These are phyloP conservation scores for Ochetophila trinervis DNA, from an alignment of 306 rosid genomes.

Conservation along the genomic window DNA sequence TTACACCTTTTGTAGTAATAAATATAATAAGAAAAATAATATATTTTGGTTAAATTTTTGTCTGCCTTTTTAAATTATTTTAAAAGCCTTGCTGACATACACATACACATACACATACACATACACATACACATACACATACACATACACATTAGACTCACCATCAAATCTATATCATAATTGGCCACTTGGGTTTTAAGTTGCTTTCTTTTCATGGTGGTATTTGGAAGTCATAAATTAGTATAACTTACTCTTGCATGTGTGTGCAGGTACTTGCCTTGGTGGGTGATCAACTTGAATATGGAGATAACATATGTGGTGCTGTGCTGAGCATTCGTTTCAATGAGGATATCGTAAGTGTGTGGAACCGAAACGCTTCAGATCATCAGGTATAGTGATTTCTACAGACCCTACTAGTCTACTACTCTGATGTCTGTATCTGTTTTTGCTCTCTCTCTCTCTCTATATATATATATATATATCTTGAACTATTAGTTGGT, in stretches of 20 bases:
- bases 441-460: background rate
- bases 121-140: background rate
- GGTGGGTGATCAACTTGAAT: slow-evolving; percentile 89
- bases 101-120: background rate
- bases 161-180: background rate
- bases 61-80: background rate
- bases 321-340: slow-evolving; percentile 88
- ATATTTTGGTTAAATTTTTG: background rate
- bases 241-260: slow-evolving; percentile 13
- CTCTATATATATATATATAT: background rate
- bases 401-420: background rate
- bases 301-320: slow-evolving; percentile 86
- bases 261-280: slow-evolving; percentile 74
- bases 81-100: background rate
- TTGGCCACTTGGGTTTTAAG: background rate
- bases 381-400: slow-evolving; percentile 62
- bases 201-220: slow-evolving; percentile 1
- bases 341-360: slow-evolving; percentile 87
- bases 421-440: background rate
- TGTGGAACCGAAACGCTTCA: slow-evolving; percentile 93
- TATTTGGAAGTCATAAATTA: background rate
- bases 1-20: too few relatives aligned
- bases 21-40: too few relatives aligned
- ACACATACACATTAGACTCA: background rate
- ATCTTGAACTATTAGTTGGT: background rate